These are phyloP conservation scores for Begonia loranthoides DNA, from an alignment of 306 rosid species.

Conservation along the genomic window DNA sequence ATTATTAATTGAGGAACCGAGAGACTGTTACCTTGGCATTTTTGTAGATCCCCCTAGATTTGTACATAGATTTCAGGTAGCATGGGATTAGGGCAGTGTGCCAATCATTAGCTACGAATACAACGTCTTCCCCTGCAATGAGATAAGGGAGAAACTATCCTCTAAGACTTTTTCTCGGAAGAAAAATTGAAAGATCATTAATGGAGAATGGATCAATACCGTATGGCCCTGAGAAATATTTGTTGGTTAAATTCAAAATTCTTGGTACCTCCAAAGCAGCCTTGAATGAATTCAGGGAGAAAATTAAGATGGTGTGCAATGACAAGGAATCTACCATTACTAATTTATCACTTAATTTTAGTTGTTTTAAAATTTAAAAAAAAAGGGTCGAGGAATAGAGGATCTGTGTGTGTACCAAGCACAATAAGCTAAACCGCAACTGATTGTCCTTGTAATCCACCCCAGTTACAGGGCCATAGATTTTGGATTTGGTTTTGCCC, in stretches of 20 bases:
- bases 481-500: slow-evolving; percentile 63
- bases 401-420: slow-evolving; percentile 28
- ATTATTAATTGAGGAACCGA: too few relatives aligned
- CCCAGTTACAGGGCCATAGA: slow-evolving; percentile 56
- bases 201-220: slow-evolving; percentile 21
- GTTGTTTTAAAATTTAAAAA: too few relatives aligned
- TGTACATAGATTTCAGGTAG: slow-evolving; percentile 50
- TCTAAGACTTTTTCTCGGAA: too few relatives aligned
- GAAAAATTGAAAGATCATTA: too few relatives aligned
- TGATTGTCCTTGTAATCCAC: slow-evolving; percentile 56
- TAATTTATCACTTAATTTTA: too few relatives aligned
- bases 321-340: too few relatives aligned
- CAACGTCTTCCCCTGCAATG: slow-evolving; percentile 54
- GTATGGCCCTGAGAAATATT: slow-evolving; percentile 61
- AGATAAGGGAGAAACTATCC: neutral
- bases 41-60: slow-evolving; percentile 35
- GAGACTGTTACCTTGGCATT: slow-evolving; percentile 34
- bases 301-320: too few relatives aligned
- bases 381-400: too few relatives aligned
- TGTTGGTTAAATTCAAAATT: slow-evolving; percentile 42
- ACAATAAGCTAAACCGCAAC: slow-evolving; percentile 57
- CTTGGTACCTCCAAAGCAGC: slow-evolving; percentile 79
- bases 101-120: slow-evolving; percentile 74
- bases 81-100: slow-evolving; percentile 65
- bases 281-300: slow-evolving; percentile 14